A percentile compares a stretch with the other conserved stretches of the same genome.
Evolutionary conservation across 352 stramenopile species (phyloP).

Genomic region (Phytophthora macrochlamydospora): DNA sequence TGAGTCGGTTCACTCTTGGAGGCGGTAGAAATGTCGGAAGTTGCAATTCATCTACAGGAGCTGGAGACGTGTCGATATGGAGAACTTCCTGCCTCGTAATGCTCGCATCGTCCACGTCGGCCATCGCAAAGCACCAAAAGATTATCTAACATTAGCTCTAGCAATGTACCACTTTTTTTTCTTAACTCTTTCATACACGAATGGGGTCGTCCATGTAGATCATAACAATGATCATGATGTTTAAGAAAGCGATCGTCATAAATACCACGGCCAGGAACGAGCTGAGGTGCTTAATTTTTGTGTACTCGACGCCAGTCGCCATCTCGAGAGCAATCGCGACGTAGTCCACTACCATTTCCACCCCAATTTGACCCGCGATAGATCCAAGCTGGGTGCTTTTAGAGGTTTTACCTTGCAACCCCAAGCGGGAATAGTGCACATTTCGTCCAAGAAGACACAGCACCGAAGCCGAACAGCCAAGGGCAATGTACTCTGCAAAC

Average conservation of each 20-base stretch:
- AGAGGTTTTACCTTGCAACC: not conserved
- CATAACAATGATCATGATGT: not conserved
- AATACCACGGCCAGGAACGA: not conserved
- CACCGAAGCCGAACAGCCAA: constrained; percentile 37
- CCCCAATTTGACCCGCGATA: not conserved
- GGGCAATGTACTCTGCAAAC: constrained; percentile 48
- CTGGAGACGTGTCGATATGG: no score
- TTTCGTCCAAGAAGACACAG: constrained; percentile 34
- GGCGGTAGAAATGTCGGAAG: no score
- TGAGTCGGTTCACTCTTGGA: no score
- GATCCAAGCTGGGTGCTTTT: not conserved
- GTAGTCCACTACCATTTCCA: not conserved
- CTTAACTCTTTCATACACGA: no score
- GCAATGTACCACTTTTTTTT: no score
- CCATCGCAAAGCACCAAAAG: no score
- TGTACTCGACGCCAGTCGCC: not conserved
- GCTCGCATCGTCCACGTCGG: no score
- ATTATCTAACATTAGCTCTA: no score
- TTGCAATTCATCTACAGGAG: no score
- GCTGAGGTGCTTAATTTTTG: not conserved
- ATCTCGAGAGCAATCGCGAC: not conserved
- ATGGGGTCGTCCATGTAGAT: not conserved
- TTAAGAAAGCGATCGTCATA: not conserved
- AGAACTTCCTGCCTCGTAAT: no score
- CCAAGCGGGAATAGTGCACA: constrained; percentile 21